Evolutionary conservation across 2,329 filamentous ascomycete genomes (phyloP).

Genomic region (Penicillium sclerotiorum): DNA sequence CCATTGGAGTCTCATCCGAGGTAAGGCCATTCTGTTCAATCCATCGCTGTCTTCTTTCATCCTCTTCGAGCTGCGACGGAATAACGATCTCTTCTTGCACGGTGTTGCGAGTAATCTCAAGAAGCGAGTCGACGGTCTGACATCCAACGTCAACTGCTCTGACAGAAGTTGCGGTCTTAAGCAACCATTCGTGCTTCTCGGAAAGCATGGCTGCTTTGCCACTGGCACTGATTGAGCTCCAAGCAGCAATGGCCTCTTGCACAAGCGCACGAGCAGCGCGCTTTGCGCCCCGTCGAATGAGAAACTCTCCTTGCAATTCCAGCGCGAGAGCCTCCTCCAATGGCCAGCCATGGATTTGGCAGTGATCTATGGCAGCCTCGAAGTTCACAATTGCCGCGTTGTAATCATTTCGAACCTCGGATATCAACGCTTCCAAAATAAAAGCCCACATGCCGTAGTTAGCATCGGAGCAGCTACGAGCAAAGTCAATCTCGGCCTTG

Average conservation of each 20-base stretch:
- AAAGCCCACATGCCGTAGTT: constrained; percentile 63
- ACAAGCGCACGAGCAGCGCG: constrained; percentile 61
- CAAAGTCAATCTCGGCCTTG: constrained; percentile 56
- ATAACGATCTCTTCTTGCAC: constrained; percentile 34
- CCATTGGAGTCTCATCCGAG: constrained; percentile 41
- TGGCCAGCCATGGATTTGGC: constrained; percentile 59
- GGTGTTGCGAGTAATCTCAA: constrained; percentile 40
- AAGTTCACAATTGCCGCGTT: constrained; percentile 50
- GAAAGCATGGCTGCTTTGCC: constrained; percentile 62
- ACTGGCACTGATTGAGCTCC: constrained; percentile 59
- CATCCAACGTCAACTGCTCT: constrained; percentile 57
- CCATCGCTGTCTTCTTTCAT: constrained; percentile 46
- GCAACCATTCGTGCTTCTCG: constrained; percentile 63
- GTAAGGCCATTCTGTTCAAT: constrained; percentile 45
- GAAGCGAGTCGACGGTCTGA: constrained; percentile 58
- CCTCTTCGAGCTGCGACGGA: constrained; percentile 39
- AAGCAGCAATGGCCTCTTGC: constrained; percentile 61
- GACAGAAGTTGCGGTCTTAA: constrained; percentile 56
- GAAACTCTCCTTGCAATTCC: constrained; percentile 63
- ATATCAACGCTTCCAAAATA: constrained; percentile 58
- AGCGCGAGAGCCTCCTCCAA: constrained; percentile 63
- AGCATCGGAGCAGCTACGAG: constrained; percentile 56
- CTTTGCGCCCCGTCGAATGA: constrained; percentile 59
- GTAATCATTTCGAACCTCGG: constrained; percentile 52
- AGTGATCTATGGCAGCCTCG: constrained; percentile 63